phyloP scores from a whole-genome alignment of 805 yeast species.

The Vanderwaltozyma yarrowii region DNA sequence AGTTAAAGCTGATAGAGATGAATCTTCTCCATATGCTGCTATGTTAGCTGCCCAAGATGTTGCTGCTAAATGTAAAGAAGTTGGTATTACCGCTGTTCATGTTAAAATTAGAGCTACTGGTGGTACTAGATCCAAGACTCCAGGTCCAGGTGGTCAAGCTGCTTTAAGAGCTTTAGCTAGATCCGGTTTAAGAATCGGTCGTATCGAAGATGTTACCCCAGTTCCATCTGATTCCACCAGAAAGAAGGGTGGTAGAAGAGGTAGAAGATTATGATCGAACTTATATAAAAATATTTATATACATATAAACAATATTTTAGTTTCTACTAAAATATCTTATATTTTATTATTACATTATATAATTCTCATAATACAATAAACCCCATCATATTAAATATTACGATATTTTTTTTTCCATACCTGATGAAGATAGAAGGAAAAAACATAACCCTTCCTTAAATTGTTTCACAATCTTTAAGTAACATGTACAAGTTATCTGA shows the following conservation, averaged over 20 bases:
- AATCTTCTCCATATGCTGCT: slow-evolving; percentile 99
- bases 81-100: slow-evolving; percentile 99
- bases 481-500: too few species aligned
- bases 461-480: too few species aligned
- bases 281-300: too few species aligned
- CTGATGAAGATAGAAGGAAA: too few species aligned
- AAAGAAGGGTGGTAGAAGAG: slow-evolving; percentile 99
- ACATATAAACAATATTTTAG: too few species aligned
- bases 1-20: slow-evolving; percentile 99
- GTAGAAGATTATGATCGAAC: slow-evolving; percentile 80
- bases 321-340: too few species aligned
- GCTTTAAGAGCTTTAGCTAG: slow-evolving; percentile 99
- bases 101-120: slow-evolving; percentile 99
- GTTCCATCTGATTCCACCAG: slow-evolving; percentile 99
- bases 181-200: slow-evolving; percentile 99
- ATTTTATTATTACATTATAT: too few species aligned
- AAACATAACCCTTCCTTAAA: too few species aligned
- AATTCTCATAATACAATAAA: too few species aligned
- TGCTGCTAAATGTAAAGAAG: slow-evolving; percentile 98
- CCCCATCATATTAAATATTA: too few species aligned
- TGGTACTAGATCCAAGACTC: slow-evolving; percentile 99
- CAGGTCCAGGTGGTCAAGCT: slow-evolving; percentile 99
- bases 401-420: too few species aligned
- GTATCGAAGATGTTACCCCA: slow-evolving; percentile 99
- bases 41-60: slow-evolving; percentile 98